Percentiles rank a stretch among this genome's conserved stretches.
Evolutionary conservation across 257 asterid genomes (phyloP).

Genomic region (Solanum tacnaense): DNA sequence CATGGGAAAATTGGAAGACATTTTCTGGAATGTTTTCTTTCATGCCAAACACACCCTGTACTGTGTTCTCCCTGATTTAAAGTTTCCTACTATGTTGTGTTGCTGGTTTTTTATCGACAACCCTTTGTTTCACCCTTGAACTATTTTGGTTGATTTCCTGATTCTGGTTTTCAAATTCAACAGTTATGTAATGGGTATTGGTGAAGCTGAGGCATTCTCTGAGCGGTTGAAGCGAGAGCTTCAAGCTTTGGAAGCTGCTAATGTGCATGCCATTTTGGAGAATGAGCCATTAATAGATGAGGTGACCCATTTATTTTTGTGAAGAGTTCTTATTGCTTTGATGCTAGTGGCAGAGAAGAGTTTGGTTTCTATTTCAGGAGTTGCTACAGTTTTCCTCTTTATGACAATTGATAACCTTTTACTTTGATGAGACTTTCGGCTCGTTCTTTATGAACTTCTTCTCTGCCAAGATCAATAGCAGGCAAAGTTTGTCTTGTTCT

Average conservation of each 20-base stretch:
- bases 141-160: background rate
- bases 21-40: background rate
- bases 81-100: background rate
- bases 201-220: slow-evolving; percentile 98
- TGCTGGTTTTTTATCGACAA: background rate
- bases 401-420: background rate
- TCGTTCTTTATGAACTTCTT: background rate
- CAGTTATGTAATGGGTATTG: slow-evolving; percentile 98
- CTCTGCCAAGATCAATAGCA: background rate
- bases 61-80: background rate
- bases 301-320: slow-evolving; percentile 27
- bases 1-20: background rate
- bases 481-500: background rate
- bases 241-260: slow-evolving; percentile 99
- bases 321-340: background rate
- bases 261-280: slow-evolving; percentile 95
- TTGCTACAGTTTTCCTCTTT: slow-evolving; percentile 10
- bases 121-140: background rate
- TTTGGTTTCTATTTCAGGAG: background rate
- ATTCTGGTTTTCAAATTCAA: slow-evolving; percentile 13
- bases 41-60: background rate
- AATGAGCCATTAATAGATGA: slow-evolving; percentile 74
- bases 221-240: slow-evolving; percentile 95
- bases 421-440: background rate
- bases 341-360: background rate